Base-by-base conservation (phyloP, 345 rosid species). In the Mangifera indica region DNA sequence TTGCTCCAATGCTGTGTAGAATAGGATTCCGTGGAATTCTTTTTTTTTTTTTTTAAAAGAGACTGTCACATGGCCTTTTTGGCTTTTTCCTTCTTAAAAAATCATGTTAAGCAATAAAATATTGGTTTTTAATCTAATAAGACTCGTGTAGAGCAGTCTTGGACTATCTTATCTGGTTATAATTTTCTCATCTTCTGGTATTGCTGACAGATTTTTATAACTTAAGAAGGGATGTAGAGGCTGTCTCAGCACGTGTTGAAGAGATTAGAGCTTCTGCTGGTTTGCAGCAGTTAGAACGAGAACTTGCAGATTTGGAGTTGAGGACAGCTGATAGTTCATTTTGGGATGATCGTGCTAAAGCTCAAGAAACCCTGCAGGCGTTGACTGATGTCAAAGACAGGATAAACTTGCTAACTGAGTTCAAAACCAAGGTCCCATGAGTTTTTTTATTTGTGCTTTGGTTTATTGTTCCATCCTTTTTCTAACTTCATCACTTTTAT, bases 291-390 rank as follows among this genome's bases (percentile, higher is more conserved):
- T 65, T 92, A 63, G 88, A 92, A 76, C 74, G 79, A 61, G 92
- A 92, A 54, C 74, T 92, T 66, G 76, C 78, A 7, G 78, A 72
- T 61, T 72, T 89, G 74, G 97, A 94, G 84, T 75, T 65, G 1
- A 90, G 87, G 85, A 86, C 98, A 54, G 77, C 92, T 12, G 87
- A 89, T 73, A 80, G 75, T 66, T 78, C 91, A n/a, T 88, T 92
- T 29, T 92, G 98, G 98, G 98, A 94, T 73, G 87, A 94, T 71
- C 91, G 87, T 75, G 78, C 83, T 70, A 72, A 73, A 77, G 98
- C 97, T 74, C 98, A 94, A 78, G 82, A 86, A 71, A 90, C 85
- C 40, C 93, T 94, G 42, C 67, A 72, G 29, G 84, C 92, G 46
- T 77, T 92, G 68, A 87, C 88, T 26, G 98, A 94, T 81, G 90